Conservation (phyloP, 352 stramenopile genomes). For the Globisporangium sylvaticum region DNA sequence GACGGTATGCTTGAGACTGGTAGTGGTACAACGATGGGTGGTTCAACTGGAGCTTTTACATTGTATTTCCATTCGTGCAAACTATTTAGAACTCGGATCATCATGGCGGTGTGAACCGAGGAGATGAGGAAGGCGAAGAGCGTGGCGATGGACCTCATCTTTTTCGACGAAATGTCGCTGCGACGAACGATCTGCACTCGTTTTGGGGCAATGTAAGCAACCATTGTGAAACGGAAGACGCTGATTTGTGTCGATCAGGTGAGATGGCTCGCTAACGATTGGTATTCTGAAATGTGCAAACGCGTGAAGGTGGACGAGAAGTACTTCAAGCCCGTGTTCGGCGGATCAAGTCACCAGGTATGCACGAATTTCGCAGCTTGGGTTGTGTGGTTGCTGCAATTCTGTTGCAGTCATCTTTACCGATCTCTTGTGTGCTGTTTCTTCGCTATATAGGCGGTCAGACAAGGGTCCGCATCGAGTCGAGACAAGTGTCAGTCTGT, state of each 20-base stretch:
- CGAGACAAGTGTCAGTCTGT: slow-evolving; percentile 7
- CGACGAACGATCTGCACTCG: slow-evolving; percentile 38
- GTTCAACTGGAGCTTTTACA: neutral
- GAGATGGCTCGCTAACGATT: neutral
- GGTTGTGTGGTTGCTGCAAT: neutral
- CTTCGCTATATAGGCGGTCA: neutral
- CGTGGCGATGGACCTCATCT: slow-evolving; percentile 13
- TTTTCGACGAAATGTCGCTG: slow-evolving; percentile 18
- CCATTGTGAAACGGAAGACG: neutral
- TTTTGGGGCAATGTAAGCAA: slow-evolving; percentile 60
- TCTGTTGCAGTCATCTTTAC: neutral
- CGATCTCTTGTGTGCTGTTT: neutral
- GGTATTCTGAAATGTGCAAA: neutral
- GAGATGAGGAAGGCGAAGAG: slow-evolving; percentile 25
- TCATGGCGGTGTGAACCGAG: slow-evolving; percentile 23
- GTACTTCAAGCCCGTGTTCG: slow-evolving; percentile 70
- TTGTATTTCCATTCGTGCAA: neutral
- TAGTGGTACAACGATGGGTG: neutral
- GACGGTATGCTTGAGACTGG: slow-evolving; percentile 17
- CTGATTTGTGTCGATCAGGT: neutral
- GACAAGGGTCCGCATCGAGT: neutral
- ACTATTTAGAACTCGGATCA: slow-evolving; percentile 25
- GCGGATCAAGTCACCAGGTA: slow-evolving; percentile 35
- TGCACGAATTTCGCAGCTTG: neutral
- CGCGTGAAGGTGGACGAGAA: slow-evolving; percentile 45